Evolutionary conservation across 2,329 filamentous ascomycete genomes (phyloP), one percentile per base, ranked within the genome.

Genomic region (Talaromyces sp.): DNA sequence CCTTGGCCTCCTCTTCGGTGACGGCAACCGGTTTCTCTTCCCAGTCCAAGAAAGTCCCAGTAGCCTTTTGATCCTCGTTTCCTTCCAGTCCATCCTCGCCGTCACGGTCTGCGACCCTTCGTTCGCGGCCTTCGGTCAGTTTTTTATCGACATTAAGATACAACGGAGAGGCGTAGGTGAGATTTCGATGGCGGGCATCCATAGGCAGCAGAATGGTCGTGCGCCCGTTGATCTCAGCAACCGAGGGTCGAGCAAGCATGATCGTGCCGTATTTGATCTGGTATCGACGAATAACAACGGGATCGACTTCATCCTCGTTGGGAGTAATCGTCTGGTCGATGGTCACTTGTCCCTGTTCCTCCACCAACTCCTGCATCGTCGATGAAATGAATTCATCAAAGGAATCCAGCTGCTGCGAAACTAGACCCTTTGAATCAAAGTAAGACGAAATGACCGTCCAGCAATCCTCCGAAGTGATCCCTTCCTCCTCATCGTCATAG

Each of bases 401-500:
- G 0, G 96, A 99, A 75, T 98, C 93, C 65, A 98, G 88, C 81
- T 99, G 95, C 78, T 99, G 93, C 17, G 95, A 96, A 25, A 96
- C 95, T 33, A 99, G 84, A 71, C 95, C 93, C 79, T 98, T 99
- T 65, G 88, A 85, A 69, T 97, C 92, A 80, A 99, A 99, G 82
- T 97, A 98, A 10, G 95, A 90, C 61, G 91, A 92, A 74, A 99
- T 98, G 72, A 98, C 93, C 66, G 90, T 90, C 95, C 96, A 99
- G 82, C 92, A 97, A 79, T 99, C 96, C 81, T 98, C 95, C 64
- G 93, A 91, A 28, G 93, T 96, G 79, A 98, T 96, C 47, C 80
- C 87, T 64, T 89, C 87, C 62, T 84, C 86, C 63, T 80, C 86
- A 63, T 89, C 86, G 64, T 84, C 85, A 69, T 89, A 89, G 65